Evolutionary conservation across 306 rosid species (phyloP), one percentile per base, ranked within the genome.

Genomic region (Gastrolobium bilobum): DNA sequence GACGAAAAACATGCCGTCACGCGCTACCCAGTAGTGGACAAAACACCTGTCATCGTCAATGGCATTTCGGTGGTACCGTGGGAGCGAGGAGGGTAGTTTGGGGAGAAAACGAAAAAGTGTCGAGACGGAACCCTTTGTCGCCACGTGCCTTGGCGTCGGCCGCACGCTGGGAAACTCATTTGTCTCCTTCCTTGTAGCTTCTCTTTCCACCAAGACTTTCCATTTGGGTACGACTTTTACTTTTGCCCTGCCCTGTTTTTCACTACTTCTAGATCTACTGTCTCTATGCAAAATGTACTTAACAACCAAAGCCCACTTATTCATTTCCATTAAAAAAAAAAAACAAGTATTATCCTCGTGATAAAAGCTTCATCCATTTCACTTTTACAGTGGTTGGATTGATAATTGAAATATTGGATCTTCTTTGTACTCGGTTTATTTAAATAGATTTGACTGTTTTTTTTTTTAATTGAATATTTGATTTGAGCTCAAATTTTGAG

Each of bases 101-200:
- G 81, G 75, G n/a, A 76, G 31, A 73, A 81, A 61, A 78, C 11
- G 46, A 38, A 76, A 67, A 81, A 50, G 78, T 10, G 29, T 59
- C 47, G 47, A 79, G 85, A 87, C 77, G 87, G 84, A 91, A 84
- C 86, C 79, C 87, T 81, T 92, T 90, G 96, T 90, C 91, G 90
- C 86, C 90, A 90, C 91, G 88, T 91, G 94, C 83, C 81, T 76
- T 89, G 91, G 94, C 91, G 90, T 94, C 77, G 86, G 89, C 87
- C 86, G 88, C 91, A 94, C 89, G 93, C 94, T 50, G 85, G 81
- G 73, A 86, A 88, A 87, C 85, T 66, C 65, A 20, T 73, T 75
- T 78, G 63, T 83, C 60, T 53, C 10, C 34, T 62, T 76, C 31
- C 46, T 57, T 67, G 11, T 7, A 14, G 44, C 54, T 70, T 38